Base-by-base conservation (phyloP, 1,139 yeast species). In the Nematodospora anomalae region DNA sequence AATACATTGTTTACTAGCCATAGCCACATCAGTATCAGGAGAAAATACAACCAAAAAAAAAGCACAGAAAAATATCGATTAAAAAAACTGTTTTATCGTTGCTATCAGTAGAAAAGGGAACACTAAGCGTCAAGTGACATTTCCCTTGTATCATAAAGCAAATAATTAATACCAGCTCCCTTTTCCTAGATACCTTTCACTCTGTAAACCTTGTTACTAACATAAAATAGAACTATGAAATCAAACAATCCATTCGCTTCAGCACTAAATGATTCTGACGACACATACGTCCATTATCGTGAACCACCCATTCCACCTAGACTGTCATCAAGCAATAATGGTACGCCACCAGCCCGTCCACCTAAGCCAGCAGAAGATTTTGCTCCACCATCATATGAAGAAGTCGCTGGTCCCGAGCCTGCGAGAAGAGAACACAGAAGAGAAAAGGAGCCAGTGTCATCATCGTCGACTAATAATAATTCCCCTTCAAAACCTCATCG, bases 341-440 rank as follows among this genome's bases (percentile, higher is more conserved):
- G 12, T 24, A 26, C 34, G 3, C 66, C 63, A 49, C 64, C 62
- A 34, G 56, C 59, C 33, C 60, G 62, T 36, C 67, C 67, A 6
- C 62, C 65, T 28, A 64, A 62, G 43, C 49, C 55, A 4, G 28
- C 36, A 16, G 32, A 18, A 15, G 34, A 30, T 10, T 30, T 40
- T 8, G 65, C 83, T 3, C 71, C 72, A 13, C 88, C 90, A 4
- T 67, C 86, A 0, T 82, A 83, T 52, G 87, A 81, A 46, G 90
- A 83, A 50, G 83, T 74, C 13, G 80, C 86, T 1, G 80, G 80
- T n/a, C 56, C 60, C 11, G 71, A 67, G 26, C 57, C 59, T 21
- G 57, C 60, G 9, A 57, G 59, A 37, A 56, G 57, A 34, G 78
- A 74, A 35, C 75, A 74, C 48, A 79, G 81, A 32, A 64, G 69